phyloP scores from a whole-genome alignment of 1,284 basidiomycete species.

The Exobasidium rhododendri region DNA sequence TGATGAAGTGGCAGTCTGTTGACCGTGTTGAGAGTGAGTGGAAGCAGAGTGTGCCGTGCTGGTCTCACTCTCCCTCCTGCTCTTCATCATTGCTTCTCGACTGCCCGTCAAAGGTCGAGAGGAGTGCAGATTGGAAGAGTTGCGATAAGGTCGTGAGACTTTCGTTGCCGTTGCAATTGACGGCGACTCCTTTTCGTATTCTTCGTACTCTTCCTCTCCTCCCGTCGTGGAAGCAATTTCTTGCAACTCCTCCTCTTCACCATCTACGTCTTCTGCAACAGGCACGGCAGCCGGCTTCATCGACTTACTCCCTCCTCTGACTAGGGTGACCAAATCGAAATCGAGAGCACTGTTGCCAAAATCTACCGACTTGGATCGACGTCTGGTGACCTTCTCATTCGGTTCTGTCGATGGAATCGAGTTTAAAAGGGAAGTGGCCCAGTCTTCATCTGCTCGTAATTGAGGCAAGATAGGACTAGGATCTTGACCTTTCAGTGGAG shows the following conservation, averaged over 20 bases:
- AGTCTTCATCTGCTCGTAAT: slow-evolving; percentile 8
- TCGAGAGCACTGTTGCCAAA: background rate
- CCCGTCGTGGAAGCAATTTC: background rate
- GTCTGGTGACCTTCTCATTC: background rate
- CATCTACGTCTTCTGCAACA: background rate
- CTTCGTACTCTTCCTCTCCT: background rate
- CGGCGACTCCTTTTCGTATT: background rate
- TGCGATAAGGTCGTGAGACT: background rate
- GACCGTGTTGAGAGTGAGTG: background rate
- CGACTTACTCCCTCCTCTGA: background rate
- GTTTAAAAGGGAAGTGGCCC: background rate
- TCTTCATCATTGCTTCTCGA: background rate
- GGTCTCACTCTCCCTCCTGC: background rate
- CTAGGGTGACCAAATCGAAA: background rate
- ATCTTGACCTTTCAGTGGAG: background rate
- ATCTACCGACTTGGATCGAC: background rate
- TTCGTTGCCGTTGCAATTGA: background rate
- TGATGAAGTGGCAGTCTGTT: background rate
- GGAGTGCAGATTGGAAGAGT: background rate
- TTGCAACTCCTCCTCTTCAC: background rate
- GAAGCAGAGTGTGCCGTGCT: background rate
- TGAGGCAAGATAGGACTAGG: slow-evolving; percentile 2
- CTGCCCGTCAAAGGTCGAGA: background rate
- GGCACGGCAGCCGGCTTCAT: background rate
- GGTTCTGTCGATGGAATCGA: slow-evolving; percentile 3